Base-by-base conservation (phyloP, 2,329 filamentous ascomycete species). In the Chalaropsis thielavioides region DNA sequence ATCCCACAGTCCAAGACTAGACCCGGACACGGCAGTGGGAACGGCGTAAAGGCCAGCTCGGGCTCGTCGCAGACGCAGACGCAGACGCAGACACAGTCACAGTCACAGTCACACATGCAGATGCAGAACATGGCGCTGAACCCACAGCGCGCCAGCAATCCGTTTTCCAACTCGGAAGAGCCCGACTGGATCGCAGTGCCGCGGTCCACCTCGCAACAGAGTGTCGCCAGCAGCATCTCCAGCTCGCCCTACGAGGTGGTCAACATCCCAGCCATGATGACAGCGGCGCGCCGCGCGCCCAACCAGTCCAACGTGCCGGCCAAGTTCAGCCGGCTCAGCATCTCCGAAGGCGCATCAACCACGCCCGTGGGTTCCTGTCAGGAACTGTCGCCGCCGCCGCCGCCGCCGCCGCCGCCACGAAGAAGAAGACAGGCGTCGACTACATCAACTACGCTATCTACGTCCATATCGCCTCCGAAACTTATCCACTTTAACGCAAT, bases 151-250 rank as follows among this genome's bases (percentile, higher is more conserved):
- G 83, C 84, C 13, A 83, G 88, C 0, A 97, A 97, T 71, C 94
- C 94, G 0, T 97, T 95, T 73, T 81, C 80, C 0, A 63, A 62
- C 31, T 85, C 82, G 1, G 80, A 86, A 40, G 89, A 95, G 73
- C 83, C 87, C 10, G 92, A 96, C 71, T 97, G 94, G 94, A 84
- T 95, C 51, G 81, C 80, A 2, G 78, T 87, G 5, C 80, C 83
- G 24, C 76, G 82, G 40, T 76, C 79, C 2, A 77, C 79, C 51
- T 82, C 81, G 17, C 78, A 80, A 44, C 73, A 81, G 38, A 81
- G 80, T 0, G 77, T 81, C 0, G 77, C 78, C 67, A 82, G 80
- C 1, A 83, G 79, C 71, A 78, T 84, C 67, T 84, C 82, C 10
- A 83, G 78, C 64, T 84, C 81, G 22, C 81, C 80, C 1, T 84